Percentiles rank a stretch among this genome's conserved stretches.
These are phyloP conservation scores for Hericium coralloides DNA, from an alignment of 768 basidiomycete species.

Conservation along the genomic window DNA sequence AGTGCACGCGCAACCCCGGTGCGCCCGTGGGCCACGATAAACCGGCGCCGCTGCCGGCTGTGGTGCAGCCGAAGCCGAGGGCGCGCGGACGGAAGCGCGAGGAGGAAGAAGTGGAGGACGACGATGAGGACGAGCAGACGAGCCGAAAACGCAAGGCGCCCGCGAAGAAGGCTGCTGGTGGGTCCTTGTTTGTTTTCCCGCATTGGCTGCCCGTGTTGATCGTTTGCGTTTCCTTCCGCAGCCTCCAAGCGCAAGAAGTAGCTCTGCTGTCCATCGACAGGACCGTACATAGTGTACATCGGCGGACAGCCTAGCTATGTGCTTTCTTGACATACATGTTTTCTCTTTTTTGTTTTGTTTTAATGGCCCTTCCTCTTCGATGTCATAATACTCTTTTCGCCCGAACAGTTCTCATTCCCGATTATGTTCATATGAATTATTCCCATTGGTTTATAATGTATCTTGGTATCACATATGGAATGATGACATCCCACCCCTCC, in stretches of 20 bases:
- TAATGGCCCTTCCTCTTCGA: too few species aligned
- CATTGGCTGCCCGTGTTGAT: not conserved
- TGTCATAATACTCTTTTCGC: too few species aligned
- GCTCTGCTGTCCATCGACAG: not conserved
- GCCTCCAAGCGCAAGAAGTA: constrained; percentile 33
- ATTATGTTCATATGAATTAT: not conserved
- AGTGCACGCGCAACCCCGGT: constrained; percentile 53
- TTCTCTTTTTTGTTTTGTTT: too few species aligned
- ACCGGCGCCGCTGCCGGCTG: constrained; percentile 1
- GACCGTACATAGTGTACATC: too few species aligned
- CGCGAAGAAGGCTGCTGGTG: constrained; percentile 29
- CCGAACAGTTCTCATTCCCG: not conserved
- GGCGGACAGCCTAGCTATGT: too few species aligned
- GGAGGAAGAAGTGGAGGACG: constrained; percentile 13
- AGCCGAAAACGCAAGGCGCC: constrained; percentile 39
- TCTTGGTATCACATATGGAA: not conserved
- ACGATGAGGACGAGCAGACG: constrained; percentile 15
- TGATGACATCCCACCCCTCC: too few species aligned
- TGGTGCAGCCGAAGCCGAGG: constrained; percentile 3
- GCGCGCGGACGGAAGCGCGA: constrained; percentile 10
- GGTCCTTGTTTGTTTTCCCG: constrained; percentile 4
- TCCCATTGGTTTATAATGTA: not conserved
- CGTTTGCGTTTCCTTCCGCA: constrained; percentile 4
- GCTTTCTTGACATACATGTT: too few species aligned
- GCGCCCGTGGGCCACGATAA: constrained; percentile 29